phyloP scores from a whole-genome alignment of 2,329 filamentous ascomycete species.

The Aspergillus chevalieri region DNA sequence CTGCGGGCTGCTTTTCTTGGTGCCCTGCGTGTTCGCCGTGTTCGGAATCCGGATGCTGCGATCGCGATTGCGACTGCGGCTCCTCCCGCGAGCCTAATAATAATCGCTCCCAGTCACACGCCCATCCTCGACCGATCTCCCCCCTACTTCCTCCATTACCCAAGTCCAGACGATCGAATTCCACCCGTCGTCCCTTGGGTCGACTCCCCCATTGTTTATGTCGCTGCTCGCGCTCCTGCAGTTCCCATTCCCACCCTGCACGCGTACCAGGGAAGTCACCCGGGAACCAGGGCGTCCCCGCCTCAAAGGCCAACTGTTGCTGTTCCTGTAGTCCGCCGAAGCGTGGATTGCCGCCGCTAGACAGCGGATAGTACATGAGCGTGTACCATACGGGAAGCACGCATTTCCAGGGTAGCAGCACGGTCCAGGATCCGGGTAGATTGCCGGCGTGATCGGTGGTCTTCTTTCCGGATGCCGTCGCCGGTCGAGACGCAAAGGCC shows the following conservation, averaged over 20 bases:
- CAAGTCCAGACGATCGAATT: conserved; percentile 68
- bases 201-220: conserved; percentile 65
- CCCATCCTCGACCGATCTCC: conserved; percentile 74
- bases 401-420: conserved; percentile 86
- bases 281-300: conserved; percentile 73
- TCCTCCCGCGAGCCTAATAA: conserved; percentile 36
- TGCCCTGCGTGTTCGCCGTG: no score
- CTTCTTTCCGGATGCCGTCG: conserved; percentile 24
- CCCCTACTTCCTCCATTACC: conserved; percentile 64
- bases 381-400: conserved; percentile 80
- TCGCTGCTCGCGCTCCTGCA: conserved; percentile 55
- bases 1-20: no score
- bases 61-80: conserved; percentile 15
- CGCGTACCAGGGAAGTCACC: conserved; percentile 74
- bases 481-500: conserved; percentile 56
- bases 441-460: conserved; percentile 32
- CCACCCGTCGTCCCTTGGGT: conserved; percentile 73
- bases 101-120: conserved; percentile 75
- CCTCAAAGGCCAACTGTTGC: conserved; percentile 76
- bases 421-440: conserved; percentile 65
- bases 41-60: conserved; percentile 7
- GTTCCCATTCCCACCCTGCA: conserved; percentile 73
- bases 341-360: conserved; percentile 70
- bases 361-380: conserved; percentile 74
- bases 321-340: conserved; percentile 78